These are phyloP conservation scores for Piper longum DNA, from an alignment of 164 flowering plant species.

Conservation along the genomic window DNA sequence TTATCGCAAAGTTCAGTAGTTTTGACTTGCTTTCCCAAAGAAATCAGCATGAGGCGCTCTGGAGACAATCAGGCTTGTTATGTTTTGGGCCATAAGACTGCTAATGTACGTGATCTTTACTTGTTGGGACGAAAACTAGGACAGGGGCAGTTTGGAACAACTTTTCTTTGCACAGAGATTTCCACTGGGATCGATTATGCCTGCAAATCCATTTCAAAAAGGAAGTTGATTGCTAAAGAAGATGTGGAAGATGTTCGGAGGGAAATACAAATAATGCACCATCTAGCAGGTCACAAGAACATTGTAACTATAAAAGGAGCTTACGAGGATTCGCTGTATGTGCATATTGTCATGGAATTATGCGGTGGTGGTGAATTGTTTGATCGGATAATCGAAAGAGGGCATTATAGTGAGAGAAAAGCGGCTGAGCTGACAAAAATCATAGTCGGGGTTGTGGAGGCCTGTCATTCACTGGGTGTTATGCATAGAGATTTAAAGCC, in stretches of 20 bases:
- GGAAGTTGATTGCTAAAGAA: conserved; percentile 34
- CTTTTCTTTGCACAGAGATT: conserved; percentile 33
- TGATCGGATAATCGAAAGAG: conserved; percentile 45
- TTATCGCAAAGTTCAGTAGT: conserved; percentile 14
- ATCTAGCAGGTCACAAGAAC: conserved; percentile 41
- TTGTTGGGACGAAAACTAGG: conserved; percentile 26
- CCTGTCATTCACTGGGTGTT: conserved; percentile 53
- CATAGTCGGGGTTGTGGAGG: conserved; percentile 45
- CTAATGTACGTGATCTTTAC: conserved; percentile 52
- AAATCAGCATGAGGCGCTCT: conserved; percentile 44
- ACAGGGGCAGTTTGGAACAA: conserved; percentile 37
- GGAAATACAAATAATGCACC: conserved; percentile 61
- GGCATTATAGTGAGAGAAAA: conserved; percentile 43
- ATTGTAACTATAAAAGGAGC: conserved; percentile 45
- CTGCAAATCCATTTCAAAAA: conserved; percentile 43
- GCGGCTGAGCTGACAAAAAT: conserved; percentile 43
- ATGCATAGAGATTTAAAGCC: conserved; percentile 55
- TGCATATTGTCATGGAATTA: conserved; percentile 44
- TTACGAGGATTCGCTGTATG: conserved; percentile 36
- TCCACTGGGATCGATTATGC: conserved; percentile 33
- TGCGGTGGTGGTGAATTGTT: conserved; percentile 54
- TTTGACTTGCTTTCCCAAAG: conserved; percentile 23
- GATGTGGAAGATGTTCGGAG: conserved; percentile 52
- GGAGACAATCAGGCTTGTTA: conserved; percentile 41
- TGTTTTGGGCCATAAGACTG: conserved; percentile 76